These are phyloP conservation scores for Leptodontidium sp. DNA, from an alignment of 2,329 filamentous ascomycete species.

Conservation along the genomic window DNA sequence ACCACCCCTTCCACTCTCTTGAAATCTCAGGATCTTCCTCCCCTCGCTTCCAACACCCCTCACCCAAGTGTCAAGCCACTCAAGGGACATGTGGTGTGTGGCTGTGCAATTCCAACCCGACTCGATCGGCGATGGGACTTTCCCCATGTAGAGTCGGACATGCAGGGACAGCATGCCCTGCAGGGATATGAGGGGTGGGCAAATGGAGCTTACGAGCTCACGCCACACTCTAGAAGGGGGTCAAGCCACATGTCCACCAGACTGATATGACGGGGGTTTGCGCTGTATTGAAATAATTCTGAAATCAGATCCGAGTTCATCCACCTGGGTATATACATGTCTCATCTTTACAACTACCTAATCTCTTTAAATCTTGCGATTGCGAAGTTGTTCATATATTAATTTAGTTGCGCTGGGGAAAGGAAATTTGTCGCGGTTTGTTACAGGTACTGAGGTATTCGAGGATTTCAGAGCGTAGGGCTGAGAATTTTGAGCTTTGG, in stretches of 20 bases:
- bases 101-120: conserved; percentile 21
- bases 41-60: neutral
- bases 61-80: neutral
- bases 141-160: neutral
- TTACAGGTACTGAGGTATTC: too few species aligned
- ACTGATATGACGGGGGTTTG: conserved; percentile 12
- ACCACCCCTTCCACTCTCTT: neutral
- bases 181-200: neutral
- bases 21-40: neutral
- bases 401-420: too few species aligned
- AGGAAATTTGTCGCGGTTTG: too few species aligned
- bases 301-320: neutral
- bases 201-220: conserved; percentile 10
- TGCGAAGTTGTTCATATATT: too few species aligned
- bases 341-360: too few species aligned
- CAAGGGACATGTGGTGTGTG: conserved; percentile 2
- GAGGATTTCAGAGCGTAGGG: neutral
- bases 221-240: conserved; percentile 21
- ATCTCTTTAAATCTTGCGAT: too few species aligned
- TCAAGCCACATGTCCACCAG: conserved; percentile 25
- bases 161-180: conserved; percentile 16
- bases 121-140: conserved; percentile 13
- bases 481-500: conserved; percentile 6
- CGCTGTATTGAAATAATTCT: conserved; percentile 1
- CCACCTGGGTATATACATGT: too few species aligned